Base-by-base conservation (phyloP, 2,329 filamentous ascomycete species). In the Alternaria postmessia region DNA sequence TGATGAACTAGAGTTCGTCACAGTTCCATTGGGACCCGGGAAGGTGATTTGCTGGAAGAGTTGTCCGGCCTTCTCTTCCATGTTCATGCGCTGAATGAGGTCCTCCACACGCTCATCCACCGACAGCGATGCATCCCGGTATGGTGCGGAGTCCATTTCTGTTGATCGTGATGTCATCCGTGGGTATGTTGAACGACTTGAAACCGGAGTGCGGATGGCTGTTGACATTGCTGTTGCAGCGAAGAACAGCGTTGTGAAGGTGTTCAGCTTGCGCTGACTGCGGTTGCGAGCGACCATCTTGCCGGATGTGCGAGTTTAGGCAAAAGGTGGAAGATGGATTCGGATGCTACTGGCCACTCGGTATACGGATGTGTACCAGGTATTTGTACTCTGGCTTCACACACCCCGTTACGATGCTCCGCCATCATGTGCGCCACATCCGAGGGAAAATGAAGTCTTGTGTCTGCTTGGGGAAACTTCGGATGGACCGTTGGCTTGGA, bases 11-110 rank as follows among this genome's bases (percentile, higher is more conserved):
- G 62, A 67, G 43, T 75, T 76, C 7, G 63, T 59, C 9, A 79
- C 54, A 7, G 76, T 77, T 9, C 73, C 76, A 46, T 80, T 79
- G 7, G 67, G 54, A 1, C 75, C 76, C 42, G 71, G 65, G 6
- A 61, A 68, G 38, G 80, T 59, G 53, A 76, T 76, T 20, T 75
- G 73, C 57, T 84, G 81, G 64, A 83, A 84, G 54, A 84, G 75
- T 62, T 83, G 81, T 1, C 82, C 82, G 3, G 80, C 82, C 57
- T 84, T 84, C 62, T 84, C 82, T 39, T 81, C 78, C 0, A 84
- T 48, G 0, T 79, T 83, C 82, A 84, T 84, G 9, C 81, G 79
- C 4, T 67, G 56, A 20, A 76, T 46, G 4, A 84, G 76, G 57
- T 84, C 82, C 24, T 83, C 79, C 7, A 84, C 78, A 44, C 82